phyloP scores from a whole-genome alignment of 2,329 filamentous ascomycete genomes.

The Exophiala calicioides region DNA sequence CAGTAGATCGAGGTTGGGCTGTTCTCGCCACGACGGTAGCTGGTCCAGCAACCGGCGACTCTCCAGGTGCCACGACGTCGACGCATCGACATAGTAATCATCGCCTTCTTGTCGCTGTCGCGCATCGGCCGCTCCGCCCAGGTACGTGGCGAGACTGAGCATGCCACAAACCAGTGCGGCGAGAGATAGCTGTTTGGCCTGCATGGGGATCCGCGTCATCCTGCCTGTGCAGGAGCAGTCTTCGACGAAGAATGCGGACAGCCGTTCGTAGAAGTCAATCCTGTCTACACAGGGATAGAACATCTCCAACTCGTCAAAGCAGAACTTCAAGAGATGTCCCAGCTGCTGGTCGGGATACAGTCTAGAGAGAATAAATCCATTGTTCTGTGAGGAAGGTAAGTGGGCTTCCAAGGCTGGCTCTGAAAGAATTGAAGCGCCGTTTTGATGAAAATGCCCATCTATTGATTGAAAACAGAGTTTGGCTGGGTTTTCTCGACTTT shows the following conservation, averaged over 20 bases:
- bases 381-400: too few relatives aligned
- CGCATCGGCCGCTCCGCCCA: background rate
- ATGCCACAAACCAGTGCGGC: conserved; percentile 8
- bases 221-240: conserved; percentile 1
- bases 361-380: conserved; percentile 1
- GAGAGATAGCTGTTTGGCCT: conserved; percentile 1
- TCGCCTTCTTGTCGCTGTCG: background rate
- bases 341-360: background rate
- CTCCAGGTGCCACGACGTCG: conserved; percentile 4
- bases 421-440: background rate
- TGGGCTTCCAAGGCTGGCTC: background rate
- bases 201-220: background rate
- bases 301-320: conserved; percentile 11
- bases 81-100: background rate
- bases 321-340: conserved; percentile 4
- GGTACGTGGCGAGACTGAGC: conserved; percentile 3
- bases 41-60: background rate
- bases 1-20: conserved; percentile 4
- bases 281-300: conserved; percentile 13
- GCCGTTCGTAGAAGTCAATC: conserved; percentile 6
- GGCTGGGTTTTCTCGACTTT: too few relatives aligned
- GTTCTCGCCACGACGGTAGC: background rate
- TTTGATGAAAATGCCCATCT: too few relatives aligned
- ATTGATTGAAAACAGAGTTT: too few relatives aligned
- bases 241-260: conserved; percentile 3